Evolutionary conservation across 768 basidiomycete species (phyloP).

Genomic region (Xerocomellus intermedius): DNA sequence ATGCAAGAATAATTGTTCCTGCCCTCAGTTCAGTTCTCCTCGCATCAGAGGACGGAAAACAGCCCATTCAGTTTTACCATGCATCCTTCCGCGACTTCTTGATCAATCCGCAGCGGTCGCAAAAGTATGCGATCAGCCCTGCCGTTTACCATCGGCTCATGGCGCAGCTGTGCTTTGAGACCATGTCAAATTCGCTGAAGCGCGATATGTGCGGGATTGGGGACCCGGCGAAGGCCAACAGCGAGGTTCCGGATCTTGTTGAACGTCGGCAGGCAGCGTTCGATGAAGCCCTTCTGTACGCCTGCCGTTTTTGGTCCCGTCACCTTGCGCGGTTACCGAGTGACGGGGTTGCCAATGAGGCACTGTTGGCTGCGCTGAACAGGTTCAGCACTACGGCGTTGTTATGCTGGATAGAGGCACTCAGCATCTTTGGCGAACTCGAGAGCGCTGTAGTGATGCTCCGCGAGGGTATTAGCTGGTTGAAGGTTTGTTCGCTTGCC

Average conservation of each 20-base stretch:
- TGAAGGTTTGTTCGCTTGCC: conserved; percentile 7
- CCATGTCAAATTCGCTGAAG: conserved; percentile 18
- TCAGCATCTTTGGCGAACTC: conserved; percentile 18
- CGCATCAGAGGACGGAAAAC: conserved; percentile 18
- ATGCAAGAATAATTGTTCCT: conserved; percentile 14
- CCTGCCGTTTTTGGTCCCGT: conserved; percentile 21
- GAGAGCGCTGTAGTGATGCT: conserved; percentile 18
- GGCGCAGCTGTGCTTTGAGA: conserved; percentile 19
- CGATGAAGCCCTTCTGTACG: conserved; percentile 16
- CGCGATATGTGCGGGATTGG: conserved; percentile 23
- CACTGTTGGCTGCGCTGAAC: conserved; percentile 7
- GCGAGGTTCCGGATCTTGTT: conserved; percentile 15
- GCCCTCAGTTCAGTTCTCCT: conserved; percentile 18
- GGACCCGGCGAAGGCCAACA: conserved; percentile 15
- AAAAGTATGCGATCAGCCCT: conserved; percentile 13
- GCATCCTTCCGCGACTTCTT: conserved; percentile 25
- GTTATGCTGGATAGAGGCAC: conserved; percentile 17
- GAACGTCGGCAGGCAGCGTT: conserved; percentile 12
- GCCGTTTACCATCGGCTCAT: conserved; percentile 16
- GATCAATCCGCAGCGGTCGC: conserved; percentile 15
- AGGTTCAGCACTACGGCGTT: conserved; percentile 13
- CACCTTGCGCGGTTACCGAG: conserved; percentile 14
- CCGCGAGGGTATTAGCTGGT: conserved; percentile 11
- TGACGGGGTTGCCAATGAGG: conserved; percentile 4
- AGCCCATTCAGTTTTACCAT: conserved; percentile 23